Percentiles rank a stretch among this genome's conserved stretches.
phyloP scores from a whole-genome alignment of 805 yeast genomes.

The Saccharomycopsis vini region DNA sequence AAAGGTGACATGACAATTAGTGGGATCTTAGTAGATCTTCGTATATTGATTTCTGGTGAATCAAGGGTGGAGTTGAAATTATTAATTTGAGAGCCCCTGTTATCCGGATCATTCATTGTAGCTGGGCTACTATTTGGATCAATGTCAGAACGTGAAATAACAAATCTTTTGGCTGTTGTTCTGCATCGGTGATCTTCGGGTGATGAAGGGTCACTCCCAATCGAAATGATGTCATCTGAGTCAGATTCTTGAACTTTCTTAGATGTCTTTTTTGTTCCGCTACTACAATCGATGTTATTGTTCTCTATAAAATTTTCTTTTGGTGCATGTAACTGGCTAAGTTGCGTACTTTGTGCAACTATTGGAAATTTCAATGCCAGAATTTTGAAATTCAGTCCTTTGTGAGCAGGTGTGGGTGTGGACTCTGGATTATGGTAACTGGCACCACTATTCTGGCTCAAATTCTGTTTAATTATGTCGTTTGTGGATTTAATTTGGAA shows the following conservation, averaged over 20 bases:
- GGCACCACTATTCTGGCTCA: no score
- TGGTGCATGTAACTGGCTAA: background rate
- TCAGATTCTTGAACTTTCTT: background rate
- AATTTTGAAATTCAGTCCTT: background rate
- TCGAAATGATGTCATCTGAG: background rate
- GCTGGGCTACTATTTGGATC: background rate
- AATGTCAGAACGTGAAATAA: background rate
- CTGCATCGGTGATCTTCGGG: conserved; percentile 5
- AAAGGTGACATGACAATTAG: background rate
- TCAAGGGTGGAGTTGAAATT: background rate
- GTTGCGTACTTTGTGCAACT: background rate
- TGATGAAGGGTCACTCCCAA: background rate
- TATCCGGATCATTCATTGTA: conserved; percentile 28
- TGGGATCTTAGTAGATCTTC: background rate
- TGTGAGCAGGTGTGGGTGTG: background rate
- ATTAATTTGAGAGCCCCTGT: conserved; percentile 14
- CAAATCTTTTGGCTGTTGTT: conserved; percentile 4
- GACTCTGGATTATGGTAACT: no score
- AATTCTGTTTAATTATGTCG: no score
- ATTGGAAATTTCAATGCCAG: background rate
- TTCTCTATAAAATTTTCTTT: background rate
- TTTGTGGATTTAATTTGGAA: no score
- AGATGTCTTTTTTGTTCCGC: background rate
- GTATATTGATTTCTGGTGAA: background rate
- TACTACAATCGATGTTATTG: background rate